Percentiles rank a stretch among this genome's conserved stretches.
phyloP scores from a whole-genome alignment of 768 basidiomycete genomes.

The Cyclocybe aegerita region DNA sequence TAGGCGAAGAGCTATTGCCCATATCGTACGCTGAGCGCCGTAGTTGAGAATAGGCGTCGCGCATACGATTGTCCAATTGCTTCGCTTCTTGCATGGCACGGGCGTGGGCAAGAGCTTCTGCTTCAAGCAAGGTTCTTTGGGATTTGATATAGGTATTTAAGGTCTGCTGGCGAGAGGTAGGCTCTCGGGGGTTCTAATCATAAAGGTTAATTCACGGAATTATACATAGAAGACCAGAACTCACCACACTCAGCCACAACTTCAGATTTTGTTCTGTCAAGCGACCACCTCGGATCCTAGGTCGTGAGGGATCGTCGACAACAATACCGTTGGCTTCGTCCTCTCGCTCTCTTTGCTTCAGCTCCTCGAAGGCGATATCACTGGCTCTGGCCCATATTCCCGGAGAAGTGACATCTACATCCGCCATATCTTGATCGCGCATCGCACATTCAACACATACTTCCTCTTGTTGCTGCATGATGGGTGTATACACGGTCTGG shows the following conservation, averaged over 20 bases:
- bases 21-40: constrained; percentile 78
- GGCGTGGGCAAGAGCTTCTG: constrained; percentile 77
- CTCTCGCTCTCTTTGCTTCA: constrained; percentile 69
- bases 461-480: constrained; percentile 68
- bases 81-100: constrained; percentile 78
- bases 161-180: constrained; percentile 80
- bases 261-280: constrained; percentile 79
- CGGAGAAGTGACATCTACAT: constrained; percentile 83
- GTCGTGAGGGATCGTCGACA: constrained; percentile 55
- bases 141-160: constrained; percentile 79
- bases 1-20: constrained; percentile 42
- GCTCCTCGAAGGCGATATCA: constrained; percentile 78
- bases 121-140: constrained; percentile 78
- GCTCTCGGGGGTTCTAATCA: constrained; percentile 85
- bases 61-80: constrained; percentile 72
- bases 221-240: constrained; percentile 24
- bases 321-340: constrained; percentile 56
- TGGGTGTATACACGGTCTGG: constrained; percentile 61
- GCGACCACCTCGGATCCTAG: constrained; percentile 62
- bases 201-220: constrained; percentile 12
- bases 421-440: constrained; percentile 98
- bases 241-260: constrained; percentile 76
- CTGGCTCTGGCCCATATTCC: constrained; percentile 93
- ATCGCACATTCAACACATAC: constrained; percentile 97
- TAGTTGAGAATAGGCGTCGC: constrained; percentile 77